phyloP scores from a whole-genome alignment of 2,329 filamentous ascomycete genomes.

The Mycosphaerelloides madeirae region DNA sequence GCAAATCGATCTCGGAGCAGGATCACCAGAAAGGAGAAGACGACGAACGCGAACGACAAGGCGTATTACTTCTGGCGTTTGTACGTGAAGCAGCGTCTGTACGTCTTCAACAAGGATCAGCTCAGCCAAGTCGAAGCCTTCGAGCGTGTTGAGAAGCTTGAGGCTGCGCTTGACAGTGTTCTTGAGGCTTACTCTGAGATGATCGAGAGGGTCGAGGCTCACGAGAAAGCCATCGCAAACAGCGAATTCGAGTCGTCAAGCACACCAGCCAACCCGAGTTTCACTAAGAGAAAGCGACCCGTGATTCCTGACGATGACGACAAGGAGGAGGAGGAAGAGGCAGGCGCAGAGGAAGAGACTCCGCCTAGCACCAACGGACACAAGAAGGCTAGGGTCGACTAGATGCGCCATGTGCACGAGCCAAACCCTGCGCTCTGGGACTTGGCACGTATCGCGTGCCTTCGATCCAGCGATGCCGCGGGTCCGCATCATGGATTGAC shows the following conservation, averaged over 20 bases:
- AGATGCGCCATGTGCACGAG: constrained; percentile 6
- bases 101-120: constrained; percentile 67
- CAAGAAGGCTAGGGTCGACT: constrained; percentile 17
- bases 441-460: too few species aligned
- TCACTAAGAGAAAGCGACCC: constrained; percentile 19
- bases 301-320: constrained; percentile 23
- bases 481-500: too few species aligned
- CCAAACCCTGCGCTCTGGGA: neutral
- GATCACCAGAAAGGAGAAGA: constrained; percentile 40
- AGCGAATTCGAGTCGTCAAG: constrained; percentile 8
- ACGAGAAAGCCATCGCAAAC: constrained; percentile 24
- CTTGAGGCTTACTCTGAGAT: constrained; percentile 69
- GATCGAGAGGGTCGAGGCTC: constrained; percentile 46
- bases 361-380: constrained; percentile 11
- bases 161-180: constrained; percentile 63
- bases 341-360: constrained; percentile 8
- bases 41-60: constrained; percentile 55
- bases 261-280: constrained; percentile 2
- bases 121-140: constrained; percentile 63
- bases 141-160: constrained; percentile 68
- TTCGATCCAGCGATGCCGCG: too few species aligned
- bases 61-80: constrained; percentile 68
- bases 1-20: constrained; percentile 45
- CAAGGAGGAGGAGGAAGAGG: constrained; percentile 18
- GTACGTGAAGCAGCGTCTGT: constrained; percentile 71